Base-by-base conservation (phyloP, 129 eudicot species). In the Escallonia rubra region DNA sequence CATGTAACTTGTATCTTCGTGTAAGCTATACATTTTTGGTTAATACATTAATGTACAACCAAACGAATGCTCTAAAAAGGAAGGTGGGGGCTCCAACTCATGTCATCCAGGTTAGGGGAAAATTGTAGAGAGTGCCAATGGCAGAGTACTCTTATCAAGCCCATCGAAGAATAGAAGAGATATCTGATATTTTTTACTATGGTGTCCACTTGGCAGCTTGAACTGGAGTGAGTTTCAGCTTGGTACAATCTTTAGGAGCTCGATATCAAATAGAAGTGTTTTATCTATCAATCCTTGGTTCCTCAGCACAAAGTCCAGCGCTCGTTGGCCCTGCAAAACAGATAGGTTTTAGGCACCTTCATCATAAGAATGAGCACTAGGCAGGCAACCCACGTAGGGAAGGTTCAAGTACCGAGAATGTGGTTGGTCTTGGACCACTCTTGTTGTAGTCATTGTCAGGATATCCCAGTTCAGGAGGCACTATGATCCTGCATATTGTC, bases 381-480 rank as follows among this genome's bases (percentile, higher is more conserved):
- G 50, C 50, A 46, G 50, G 50, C 50, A 46, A 46, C 50, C 50
- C 10, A 46, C 34, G 34, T 23, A 23, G 34, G 34, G 34, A 23
- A 23, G 34, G 34, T 23, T 23, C 41, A 65, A 65, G 64, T 87
- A 94, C 99, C 93, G 99, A 94, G 72, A 94, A 94, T 49, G 99
- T 94, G 42, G 99, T 94, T 81, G 99, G 99, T 76, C 72, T 81
- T 45, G 99, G 99, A 64, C 96, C 99, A 39, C 85, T 86, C 82
- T 87, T 90, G 86, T 81, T 83, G 76, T 41, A 94, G 79, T 90
- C 97, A 67, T 85, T 78, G 2, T 90, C 97, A 60, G 99, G 97
- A 66, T 94, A 94, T 67, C 99, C 99, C 63, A 94, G 83, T 43
- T 90, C 99, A 7, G 99, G 99, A 57, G 99, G 99, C 51, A 94